Evolutionary conservation across 2,329 filamentous ascomycete genomes (phyloP).

Genomic region (Hypoxylon sp.): DNA sequence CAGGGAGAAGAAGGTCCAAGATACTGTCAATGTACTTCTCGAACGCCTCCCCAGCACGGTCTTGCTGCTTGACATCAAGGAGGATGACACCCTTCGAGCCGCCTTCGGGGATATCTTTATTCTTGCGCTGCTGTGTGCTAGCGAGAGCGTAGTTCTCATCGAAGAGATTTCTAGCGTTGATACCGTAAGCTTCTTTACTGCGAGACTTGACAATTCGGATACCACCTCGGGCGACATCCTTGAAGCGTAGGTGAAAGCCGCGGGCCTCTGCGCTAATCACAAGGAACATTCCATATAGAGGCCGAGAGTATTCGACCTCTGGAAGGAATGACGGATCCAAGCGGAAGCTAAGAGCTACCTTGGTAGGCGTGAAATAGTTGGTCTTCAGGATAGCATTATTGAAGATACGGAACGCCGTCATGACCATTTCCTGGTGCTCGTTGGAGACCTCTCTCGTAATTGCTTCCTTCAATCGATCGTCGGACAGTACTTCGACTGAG

Average conservation of each 20-base stretch:
- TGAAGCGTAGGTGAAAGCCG: conserved; percentile 97
- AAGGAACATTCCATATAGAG: conserved; percentile 97
- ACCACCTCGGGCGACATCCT: conserved; percentile 94
- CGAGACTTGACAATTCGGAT: conserved; percentile 99
- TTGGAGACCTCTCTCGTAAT: conserved; percentile 86
- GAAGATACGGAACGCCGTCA: conserved; percentile 96
- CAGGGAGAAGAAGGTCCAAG: conserved; percentile 90
- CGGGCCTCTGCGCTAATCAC: conserved; percentile 97
- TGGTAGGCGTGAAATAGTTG: conserved; percentile 97
- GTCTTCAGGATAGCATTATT: conserved; percentile 95
- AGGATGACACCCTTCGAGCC: conserved; percentile 98
- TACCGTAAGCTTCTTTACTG: conserved; percentile 93
- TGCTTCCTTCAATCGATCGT: conserved; percentile 77
- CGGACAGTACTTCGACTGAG: conserved; percentile 76
- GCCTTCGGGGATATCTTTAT: conserved; percentile 99
- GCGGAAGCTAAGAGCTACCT: conserved; percentile 97
- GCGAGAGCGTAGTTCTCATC: conserved; percentile 99
- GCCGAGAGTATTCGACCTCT: conserved; percentile 90
- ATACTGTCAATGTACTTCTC: conserved; percentile 99
- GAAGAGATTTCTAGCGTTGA: conserved; percentile 96
- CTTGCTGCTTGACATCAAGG: conserved; percentile 92
- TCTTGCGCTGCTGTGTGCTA: conserved; percentile 99
- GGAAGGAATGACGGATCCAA: conserved; percentile 91
- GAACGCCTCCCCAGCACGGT: conserved; percentile 91
- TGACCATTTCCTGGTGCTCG: conserved; percentile 97